phyloP scores from a whole-genome alignment of 2,329 filamentous ascomycete species.

The Xylariaceae sp. region DNA sequence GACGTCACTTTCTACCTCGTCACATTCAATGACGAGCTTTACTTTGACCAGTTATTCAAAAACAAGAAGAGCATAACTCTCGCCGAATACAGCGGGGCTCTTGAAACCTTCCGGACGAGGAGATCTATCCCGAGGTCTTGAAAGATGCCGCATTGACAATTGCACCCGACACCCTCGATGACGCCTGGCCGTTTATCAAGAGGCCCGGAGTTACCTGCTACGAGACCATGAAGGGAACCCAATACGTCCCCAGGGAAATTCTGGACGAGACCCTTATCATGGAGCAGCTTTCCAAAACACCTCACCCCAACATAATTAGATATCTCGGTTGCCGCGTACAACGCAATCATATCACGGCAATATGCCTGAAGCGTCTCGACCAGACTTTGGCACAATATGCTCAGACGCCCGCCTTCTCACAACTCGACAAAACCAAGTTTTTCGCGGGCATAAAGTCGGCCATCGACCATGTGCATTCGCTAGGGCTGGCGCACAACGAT shows the following conservation, averaged over 20 bases:
- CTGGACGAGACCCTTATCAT: constrained; percentile 8
- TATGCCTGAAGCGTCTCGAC: constrained; percentile 7
- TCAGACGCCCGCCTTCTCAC: constrained; percentile 1
- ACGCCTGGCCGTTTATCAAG: constrained; percentile 8
- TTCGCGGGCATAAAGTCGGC: constrained; percentile 20
- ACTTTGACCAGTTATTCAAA: constrained; percentile 2
- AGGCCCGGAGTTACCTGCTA: constrained; percentile 5
- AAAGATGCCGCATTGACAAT: constrained; percentile 1
- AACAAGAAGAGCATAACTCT: constrained; percentile 6
- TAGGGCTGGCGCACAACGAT: constrained; percentile 28
- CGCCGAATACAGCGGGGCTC: constrained; percentile 2
- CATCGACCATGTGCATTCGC: constrained; percentile 21
- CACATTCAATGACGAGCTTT: constrained; percentile 8
- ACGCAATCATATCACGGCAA: constrained; percentile 8
- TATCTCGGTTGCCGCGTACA: constrained; percentile 11
- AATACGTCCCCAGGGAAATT: constrained; percentile 7
- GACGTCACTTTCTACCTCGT: constrained; percentile 9
- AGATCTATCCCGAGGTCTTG: constrained; percentile 9
- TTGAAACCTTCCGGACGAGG: constrained; percentile 9
- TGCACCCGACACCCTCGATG: constrained; percentile 7
- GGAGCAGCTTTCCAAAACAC: constrained; percentile 7
- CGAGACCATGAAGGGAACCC: constrained; percentile 4
- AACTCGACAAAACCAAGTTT: constrained; percentile 7
- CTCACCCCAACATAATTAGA: constrained; percentile 11
- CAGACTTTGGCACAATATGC: constrained; percentile 10